A percentile compares a stretch with the other conserved stretches of the same genome.
These are phyloP conservation scores for Fusarium sarcochroum DNA, from an alignment of 2,329 filamentous ascomycete genomes.

Conservation along the genomic window DNA sequence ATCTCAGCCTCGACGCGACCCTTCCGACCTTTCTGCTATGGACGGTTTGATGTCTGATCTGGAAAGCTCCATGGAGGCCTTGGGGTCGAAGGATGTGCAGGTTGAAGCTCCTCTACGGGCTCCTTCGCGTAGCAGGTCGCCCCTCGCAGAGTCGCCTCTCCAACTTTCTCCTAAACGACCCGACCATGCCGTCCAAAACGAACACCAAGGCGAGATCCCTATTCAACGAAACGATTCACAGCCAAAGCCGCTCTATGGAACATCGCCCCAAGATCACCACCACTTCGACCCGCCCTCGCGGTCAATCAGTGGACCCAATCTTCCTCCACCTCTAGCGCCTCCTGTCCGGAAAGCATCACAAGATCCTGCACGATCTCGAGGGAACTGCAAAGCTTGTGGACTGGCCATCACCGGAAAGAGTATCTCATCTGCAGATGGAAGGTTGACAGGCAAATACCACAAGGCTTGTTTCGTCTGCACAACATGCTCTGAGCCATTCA, in stretches of 20 bases:
- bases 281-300: slow-evolving; percentile 30
- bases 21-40: slow-evolving; percentile 62
- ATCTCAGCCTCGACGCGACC: slow-evolving; percentile 54
- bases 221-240: slow-evolving; percentile 29
- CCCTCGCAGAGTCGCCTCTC: slow-evolving; percentile 49
- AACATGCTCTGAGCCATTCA: slow-evolving; percentile 84
- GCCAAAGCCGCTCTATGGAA: slow-evolving; percentile 33
- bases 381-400: slow-evolving; percentile 86
- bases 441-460: slow-evolving; percentile 93
- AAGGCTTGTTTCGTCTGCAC: slow-evolving; percentile 94
- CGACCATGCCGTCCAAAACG: slow-evolving; percentile 45
- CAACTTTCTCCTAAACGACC: slow-evolving; percentile 43
- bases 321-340: slow-evolving; percentile 27
- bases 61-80: slow-evolving; percentile 63
- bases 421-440: slow-evolving; percentile 92
- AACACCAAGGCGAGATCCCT: slow-evolving; percentile 30
- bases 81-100: slow-evolving; percentile 49
- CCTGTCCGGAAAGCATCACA: slow-evolving; percentile 55
- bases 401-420: slow-evolving; percentile 89
- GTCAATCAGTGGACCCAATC: slow-evolving; percentile 12
- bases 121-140: slow-evolving; percentile 44
- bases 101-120: slow-evolving; percentile 53
- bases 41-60: slow-evolving; percentile 70
- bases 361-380: slow-evolving; percentile 68
- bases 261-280: slow-evolving; percentile 37